These are phyloP conservation scores for Exophiala sp. DNA, from an alignment of 2,329 filamentous ascomycete species.

Conservation along the genomic window DNA sequence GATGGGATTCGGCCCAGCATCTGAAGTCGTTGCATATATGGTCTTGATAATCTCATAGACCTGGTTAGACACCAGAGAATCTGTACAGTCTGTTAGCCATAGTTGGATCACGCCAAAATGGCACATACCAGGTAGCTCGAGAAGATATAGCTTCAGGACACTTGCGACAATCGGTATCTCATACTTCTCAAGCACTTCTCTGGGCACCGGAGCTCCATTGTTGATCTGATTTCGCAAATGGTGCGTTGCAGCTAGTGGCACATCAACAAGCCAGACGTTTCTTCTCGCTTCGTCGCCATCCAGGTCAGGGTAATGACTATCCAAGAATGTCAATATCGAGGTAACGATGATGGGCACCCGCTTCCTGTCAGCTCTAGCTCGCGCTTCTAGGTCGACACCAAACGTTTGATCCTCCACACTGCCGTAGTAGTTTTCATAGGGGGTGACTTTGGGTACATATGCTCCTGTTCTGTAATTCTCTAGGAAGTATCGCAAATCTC, in stretches of 20 bases:
- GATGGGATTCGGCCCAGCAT: constrained; percentile 66
- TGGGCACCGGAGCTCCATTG: constrained; percentile 74
- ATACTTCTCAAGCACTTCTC: constrained; percentile 77
- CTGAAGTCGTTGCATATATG: constrained; percentile 82
- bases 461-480: constrained; percentile 96
- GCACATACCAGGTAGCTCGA: constrained; percentile 84
- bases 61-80: constrained; percentile 96
- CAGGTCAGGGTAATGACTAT: constrained; percentile 94
- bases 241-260: constrained; percentile 80
- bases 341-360: constrained; percentile 90
- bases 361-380: constrained; percentile 90
- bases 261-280: constrained; percentile 90
- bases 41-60: constrained; percentile 99
- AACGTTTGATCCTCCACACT: constrained; percentile 97
- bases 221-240: constrained; percentile 79
- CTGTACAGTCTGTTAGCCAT: constrained; percentile 44
- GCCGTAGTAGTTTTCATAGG: constrained; percentile 99
- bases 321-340: constrained; percentile 87
- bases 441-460: constrained; percentile 83
- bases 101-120: neutral
- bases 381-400: constrained; percentile 93
- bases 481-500: constrained; percentile 86
- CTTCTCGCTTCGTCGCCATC: constrained; percentile 92
- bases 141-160: constrained; percentile 86
- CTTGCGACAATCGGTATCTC: constrained; percentile 93